Percentiles rank a stretch among this genome's conserved stretches.
Evolutionary conservation across 805 yeast species (phyloP).

Genomic region (Wickerhamomyces chaumierensis): DNA sequence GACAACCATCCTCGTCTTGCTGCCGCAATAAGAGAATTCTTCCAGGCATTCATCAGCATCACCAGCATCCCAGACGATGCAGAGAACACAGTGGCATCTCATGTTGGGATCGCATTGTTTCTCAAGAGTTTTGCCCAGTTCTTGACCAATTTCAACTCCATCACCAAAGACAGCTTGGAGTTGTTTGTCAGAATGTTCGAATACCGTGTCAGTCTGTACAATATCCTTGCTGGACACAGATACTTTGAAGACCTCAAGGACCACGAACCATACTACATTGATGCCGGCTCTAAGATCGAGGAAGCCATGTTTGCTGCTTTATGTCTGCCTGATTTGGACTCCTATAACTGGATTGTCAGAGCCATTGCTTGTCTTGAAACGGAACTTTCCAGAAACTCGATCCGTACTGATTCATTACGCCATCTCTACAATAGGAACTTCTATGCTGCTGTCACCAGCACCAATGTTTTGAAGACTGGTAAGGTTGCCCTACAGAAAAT

Average conservation of each 20-base stretch:
- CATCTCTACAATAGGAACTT: constrained; percentile 23
- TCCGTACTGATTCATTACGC: not conserved
- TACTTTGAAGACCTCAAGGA: constrained; percentile 13
- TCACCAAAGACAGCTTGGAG: constrained; percentile 25
- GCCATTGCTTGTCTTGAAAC: constrained; percentile 21
- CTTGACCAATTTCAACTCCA: constrained; percentile 16
- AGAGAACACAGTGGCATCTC: constrained; percentile 23
- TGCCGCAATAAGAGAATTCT: constrained; percentile 25
- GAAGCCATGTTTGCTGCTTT: constrained; percentile 39
- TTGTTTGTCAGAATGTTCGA: constrained; percentile 29
- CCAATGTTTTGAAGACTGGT: constrained; percentile 51
- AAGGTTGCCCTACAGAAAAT: constrained; percentile 65
- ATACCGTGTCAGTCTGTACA: constrained; percentile 22
- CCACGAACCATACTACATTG: constrained; percentile 21
- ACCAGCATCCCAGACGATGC: constrained; percentile 21
- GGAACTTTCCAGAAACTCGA: constrained; percentile 12
- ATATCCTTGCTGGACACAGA: constrained; percentile 16
- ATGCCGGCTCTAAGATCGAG: constrained; percentile 32
- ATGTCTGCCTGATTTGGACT: constrained; percentile 38
- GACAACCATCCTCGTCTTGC: constrained; percentile 25
- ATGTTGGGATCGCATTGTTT: constrained; percentile 27
- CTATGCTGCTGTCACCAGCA: constrained; percentile 35
- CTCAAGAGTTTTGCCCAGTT: constrained; percentile 27
- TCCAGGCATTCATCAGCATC: constrained; percentile 20
- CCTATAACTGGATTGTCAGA: constrained; percentile 35